Evolutionary conservation across 176 grass and related monocot genomes (phyloP), one percentile per base, ranked within the genome.

Genomic region (Phoenix roebelenii): DNA sequence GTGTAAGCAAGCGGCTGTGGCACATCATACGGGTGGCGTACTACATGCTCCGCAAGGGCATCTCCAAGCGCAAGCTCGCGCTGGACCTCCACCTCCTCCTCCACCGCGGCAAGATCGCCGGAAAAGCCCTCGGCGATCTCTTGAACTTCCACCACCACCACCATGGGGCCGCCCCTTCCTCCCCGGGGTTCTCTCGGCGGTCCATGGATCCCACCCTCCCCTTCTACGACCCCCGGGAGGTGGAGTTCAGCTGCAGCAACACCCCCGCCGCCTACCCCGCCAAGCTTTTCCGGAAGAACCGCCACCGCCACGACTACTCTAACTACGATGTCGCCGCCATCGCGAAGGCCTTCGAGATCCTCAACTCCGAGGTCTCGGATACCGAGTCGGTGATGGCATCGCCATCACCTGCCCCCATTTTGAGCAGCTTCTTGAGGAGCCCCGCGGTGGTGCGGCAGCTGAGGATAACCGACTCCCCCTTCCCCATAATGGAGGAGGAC

Each of bases 241-340:
- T 97, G 53, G 81, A 98, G 84, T 98, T 98, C 76, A 92, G 84
- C 80, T 91, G 93, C 74, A 88, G 87, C 69, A 85, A 91, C 80
- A 98, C 93, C 25, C 83, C 92, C 3, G 74, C 92, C 3, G 74
- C 87, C 3, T 75, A 80, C 81, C 63, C 81, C 16, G 72, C 53
- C 70, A 77, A 32, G 61, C 28, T 30, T 30, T 30, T 30, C 28
- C 68, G 69, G 23, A 51, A 52, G 68, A 49, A 25, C 49, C 5
- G n/a, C 54, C 54, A 63, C 76, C 57, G 67, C 55, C 52, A 28
- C 35, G 81, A 81, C 10, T 80, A 76, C 77, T 83, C 74, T 63
- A 81, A 90, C 75, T 84, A 85, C 59, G 92, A 87, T 74, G 87
- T 73, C 1, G 68, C 76, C 19, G 84, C 89, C 61, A 82, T 92